A percentile compares a stretch with the other conserved stretches of the same genome.
Conservation (phyloP, 2,329 filamentous ascomycete species). For the Albophoma yamanashiensis region DNA sequence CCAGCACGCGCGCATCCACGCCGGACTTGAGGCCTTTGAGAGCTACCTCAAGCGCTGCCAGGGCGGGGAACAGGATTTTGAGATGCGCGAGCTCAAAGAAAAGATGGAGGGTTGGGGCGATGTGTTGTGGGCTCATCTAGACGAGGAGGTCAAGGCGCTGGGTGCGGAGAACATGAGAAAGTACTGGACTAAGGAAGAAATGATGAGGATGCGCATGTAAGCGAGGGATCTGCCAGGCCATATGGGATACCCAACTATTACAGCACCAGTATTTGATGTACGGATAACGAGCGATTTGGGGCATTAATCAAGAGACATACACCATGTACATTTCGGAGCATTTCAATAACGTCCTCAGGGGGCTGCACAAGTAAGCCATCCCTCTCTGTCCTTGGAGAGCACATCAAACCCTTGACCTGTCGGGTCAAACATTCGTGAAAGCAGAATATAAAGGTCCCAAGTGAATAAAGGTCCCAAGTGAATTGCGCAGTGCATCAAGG, state of each 20-base stretch:
- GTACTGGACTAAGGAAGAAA: constrained; percentile 71
- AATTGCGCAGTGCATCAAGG: background rate
- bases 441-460: background rate
- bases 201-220: constrained; percentile 53
- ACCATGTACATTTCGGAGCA: background rate
- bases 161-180: constrained; percentile 80
- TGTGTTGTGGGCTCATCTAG: constrained; percentile 73
- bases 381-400: background rate
- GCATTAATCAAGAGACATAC: background rate
- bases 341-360: background rate
- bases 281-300: background rate
- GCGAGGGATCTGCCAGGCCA: background rate
- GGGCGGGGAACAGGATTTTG: constrained; percentile 49
- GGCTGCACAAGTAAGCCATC: background rate
- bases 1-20: constrained; percentile 73
- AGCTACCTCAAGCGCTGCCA: constrained; percentile 54
- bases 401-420: background rate
- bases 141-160: constrained; percentile 70
- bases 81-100: constrained; percentile 48
- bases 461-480: background rate
- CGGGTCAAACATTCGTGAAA: background rate
- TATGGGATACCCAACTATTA: background rate
- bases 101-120: constrained; percentile 70
- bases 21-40: constrained; percentile 57
- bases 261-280: background rate